These are phyloP conservation scores for Phytophthora idaei DNA, from an alignment of 352 stramenopile genomes.

Conservation along the genomic window DNA sequence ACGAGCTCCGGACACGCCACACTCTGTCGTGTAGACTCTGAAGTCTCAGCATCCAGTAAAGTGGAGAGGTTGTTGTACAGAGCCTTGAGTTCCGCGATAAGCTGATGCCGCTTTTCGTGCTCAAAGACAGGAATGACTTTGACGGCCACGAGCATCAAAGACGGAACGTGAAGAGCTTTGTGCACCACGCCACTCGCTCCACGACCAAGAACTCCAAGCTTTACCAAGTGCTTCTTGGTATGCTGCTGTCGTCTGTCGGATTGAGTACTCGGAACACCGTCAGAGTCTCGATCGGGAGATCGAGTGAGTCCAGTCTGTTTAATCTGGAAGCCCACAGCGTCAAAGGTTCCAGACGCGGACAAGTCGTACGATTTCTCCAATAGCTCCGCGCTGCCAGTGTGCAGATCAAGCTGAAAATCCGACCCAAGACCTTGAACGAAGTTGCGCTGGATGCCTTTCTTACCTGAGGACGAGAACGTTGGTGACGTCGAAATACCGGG, in stretches of 20 bases:
- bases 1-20: conserved; percentile 87
- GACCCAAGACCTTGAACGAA: conserved; percentile 69
- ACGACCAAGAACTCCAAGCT: conserved; percentile 78
- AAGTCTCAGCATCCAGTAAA: conserved; percentile 55
- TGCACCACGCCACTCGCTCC: conserved; percentile 90
- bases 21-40: conserved; percentile 35
- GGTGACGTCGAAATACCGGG: conserved; percentile 45
- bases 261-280: conserved; percentile 21
- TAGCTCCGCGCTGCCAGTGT: conserved; percentile 55
- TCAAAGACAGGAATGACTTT: conserved; percentile 93
- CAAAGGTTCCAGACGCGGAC: conserved; percentile 81
- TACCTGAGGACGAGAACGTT: conserved; percentile 49
- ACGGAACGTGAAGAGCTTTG: conserved; percentile 90
- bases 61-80: conserved; percentile 89
- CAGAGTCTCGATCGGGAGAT: conserved; percentile 51
- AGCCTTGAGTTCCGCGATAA: conserved; percentile 87
- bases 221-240: conserved; percentile 83
- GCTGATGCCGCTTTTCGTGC: conserved; percentile 85
- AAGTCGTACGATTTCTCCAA: conserved; percentile 83
- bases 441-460: conserved; percentile 74
- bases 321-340: conserved; percentile 83
- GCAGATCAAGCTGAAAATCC: conserved; percentile 78
- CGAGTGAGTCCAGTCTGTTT: conserved; percentile 82
- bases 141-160: conserved; percentile 88
- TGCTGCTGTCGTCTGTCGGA: conserved; percentile 43